Evolutionary conservation across 2,329 filamentous ascomycete genomes (phyloP), one percentile per base, ranked within the genome.

Genomic region (Fusarium circinatum): DNA sequence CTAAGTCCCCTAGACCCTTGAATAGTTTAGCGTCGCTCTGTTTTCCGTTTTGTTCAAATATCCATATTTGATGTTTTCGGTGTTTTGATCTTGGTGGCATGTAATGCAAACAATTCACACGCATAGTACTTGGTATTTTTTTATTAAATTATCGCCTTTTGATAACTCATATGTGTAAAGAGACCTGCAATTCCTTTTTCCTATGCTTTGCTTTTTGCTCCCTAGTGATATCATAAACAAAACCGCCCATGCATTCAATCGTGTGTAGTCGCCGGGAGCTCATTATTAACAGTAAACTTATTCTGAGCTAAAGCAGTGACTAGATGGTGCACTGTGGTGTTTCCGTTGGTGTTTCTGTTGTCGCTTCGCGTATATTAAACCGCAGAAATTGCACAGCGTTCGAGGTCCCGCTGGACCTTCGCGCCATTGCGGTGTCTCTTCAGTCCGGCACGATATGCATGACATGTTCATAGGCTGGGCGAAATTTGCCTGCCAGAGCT

Each of bases 401-500:
- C 24, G 10, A 17, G 49, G 32, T 28, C 49, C 32, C 28, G 18
- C 9, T 8, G 32, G 49, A 3, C 49, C 49, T 2, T 17, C 1
- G 2, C 49, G 32, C 49, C 49, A 54, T 28, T 5, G n/a, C 12
- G 49, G 49, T 17, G 49, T 54, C 3, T 26, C 7, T 8, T 17
- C 10, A 22, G 32, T 38, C 5, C 3, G 32, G 10, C 49, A 54
- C 14, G n/a, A 54, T 2, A 5, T 38, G 14, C 49, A 54, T 17
- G 14, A 12, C 6, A 4, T 9, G 5, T 22, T 36, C 8, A 3
- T 7, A 3, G 13, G 32, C 13, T 17, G 49, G 3, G 13, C 0
- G 2, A 6, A 1, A 15, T 10, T 24, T 6, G 0, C 11, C 3
- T n/a, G 0, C 22, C 11, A 1, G 3, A 10, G 28, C 5, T 8